These are phyloP conservation scores for Oryza meyeriana DNA, from an alignment of 176 grass and related monocot species.

Conservation along the genomic window DNA sequence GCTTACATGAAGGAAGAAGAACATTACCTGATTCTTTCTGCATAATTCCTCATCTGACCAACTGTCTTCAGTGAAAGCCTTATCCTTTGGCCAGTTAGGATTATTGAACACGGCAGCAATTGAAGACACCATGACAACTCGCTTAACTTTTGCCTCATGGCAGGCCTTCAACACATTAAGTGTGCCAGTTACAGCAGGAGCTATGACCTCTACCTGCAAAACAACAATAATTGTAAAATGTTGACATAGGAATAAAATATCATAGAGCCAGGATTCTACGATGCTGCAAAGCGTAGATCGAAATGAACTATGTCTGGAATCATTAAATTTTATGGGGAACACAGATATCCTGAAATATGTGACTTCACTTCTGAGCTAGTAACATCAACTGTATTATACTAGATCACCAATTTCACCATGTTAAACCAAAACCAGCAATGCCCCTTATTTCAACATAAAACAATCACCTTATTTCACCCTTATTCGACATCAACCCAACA, in stretches of 20 bases:
- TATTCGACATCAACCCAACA: neutral
- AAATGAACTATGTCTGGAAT: neutral
- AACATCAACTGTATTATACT: neutral
- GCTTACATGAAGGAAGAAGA: neutral
- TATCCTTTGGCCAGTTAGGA: conserved; percentile 63
- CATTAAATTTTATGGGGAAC: neutral
- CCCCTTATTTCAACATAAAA: neutral
- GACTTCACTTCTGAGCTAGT: too few species aligned
- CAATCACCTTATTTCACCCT: neutral
- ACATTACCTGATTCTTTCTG: conserved; percentile 60
- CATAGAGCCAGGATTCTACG: neutral
- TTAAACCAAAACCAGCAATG: neutral
- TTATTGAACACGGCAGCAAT: conserved; percentile 20
- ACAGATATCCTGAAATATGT: neutral
- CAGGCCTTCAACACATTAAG: conserved; percentile 77
- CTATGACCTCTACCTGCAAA: conserved; percentile 55
- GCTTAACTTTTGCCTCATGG: conserved; percentile 58
- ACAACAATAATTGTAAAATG: neutral
- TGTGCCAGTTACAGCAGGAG: conserved; percentile 77
- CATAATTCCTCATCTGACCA: conserved; percentile 69
- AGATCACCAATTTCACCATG: neutral
- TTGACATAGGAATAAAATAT: neutral
- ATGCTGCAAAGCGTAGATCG: neutral
- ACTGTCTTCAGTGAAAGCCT: conserved; percentile 59
- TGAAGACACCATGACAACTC: conserved; percentile 75